Percentiles rank a stretch among this genome's conserved stretches.
Evolutionary conservation across 23 red algal species (phyloP).

Genomic region (Cyanidioschyzon merolae): DNA sequence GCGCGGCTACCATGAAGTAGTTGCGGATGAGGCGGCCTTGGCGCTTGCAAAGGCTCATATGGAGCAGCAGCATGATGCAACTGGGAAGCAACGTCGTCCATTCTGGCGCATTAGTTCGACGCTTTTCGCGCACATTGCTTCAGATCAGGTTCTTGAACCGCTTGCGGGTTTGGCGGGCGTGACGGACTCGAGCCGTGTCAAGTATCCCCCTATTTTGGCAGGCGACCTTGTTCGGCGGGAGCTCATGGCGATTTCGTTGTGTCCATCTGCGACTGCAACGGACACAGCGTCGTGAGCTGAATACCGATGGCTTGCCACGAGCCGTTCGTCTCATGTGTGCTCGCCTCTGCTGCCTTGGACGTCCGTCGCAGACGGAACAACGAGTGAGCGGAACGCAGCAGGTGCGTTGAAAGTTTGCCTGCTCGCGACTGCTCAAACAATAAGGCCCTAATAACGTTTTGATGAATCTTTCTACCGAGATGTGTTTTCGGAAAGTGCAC

Average conservation of each 20-base stretch:
- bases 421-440: too few relatives aligned
- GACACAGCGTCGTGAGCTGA: not conserved
- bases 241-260: conserved; percentile 45
- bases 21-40: conserved; percentile 43
- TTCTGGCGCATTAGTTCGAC: conserved; percentile 75
- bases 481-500: too few relatives aligned
- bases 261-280: not conserved
- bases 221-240: conserved; percentile 58
- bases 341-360: not conserved
- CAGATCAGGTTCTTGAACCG: conserved; percentile 48
- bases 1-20: conserved; percentile 85
- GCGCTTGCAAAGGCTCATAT: not conserved
- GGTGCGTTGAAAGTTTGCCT: too few relatives aligned
- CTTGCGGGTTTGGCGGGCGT: conserved; percentile 6
- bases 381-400: too few relatives aligned
- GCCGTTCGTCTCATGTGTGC: not conserved
- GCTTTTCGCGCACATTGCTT: conserved; percentile 57
- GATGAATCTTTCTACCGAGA: too few relatives aligned
- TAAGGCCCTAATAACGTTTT: too few relatives aligned
- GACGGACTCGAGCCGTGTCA: not conserved
- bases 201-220: conserved; percentile 37
- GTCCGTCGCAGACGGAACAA: not conserved
- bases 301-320: not conserved
- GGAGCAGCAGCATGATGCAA: conserved; percentile 2
- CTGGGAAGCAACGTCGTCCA: conserved; percentile 5